Evolutionary conservation across 164 flowering plant genomes (phyloP).

Genomic region (Pachysandra terminalis): DNA sequence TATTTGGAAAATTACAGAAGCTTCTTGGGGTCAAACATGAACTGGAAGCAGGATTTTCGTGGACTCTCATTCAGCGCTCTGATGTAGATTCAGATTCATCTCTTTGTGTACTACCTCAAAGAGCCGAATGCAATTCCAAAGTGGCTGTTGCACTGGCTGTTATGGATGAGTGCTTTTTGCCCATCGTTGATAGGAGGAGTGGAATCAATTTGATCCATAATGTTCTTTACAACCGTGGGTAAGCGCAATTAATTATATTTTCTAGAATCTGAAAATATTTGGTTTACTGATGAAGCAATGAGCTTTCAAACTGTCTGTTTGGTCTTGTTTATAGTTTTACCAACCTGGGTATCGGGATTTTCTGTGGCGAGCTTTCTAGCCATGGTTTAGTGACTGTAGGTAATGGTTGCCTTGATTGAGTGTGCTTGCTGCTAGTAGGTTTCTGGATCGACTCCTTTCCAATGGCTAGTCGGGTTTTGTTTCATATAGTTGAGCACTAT

Average conservation of each 20-base stretch:
- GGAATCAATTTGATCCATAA: constrained; percentile 17
- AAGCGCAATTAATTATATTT: background rate
- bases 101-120: background rate
- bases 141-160: constrained; percentile 27
- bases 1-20: constrained; percentile 15
- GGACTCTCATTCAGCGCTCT: constrained; percentile 22
- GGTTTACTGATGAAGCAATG: background rate
- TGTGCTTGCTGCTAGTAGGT: too few species aligned
- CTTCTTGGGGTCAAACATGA: constrained; percentile 21
- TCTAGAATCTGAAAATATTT: background rate
- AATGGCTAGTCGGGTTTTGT: too few species aligned
- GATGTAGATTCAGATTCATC: background rate
- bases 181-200: constrained; percentile 23
- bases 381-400: too few species aligned
- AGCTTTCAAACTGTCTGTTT: too few species aligned
- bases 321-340: too few species aligned
- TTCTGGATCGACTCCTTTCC: too few species aligned
- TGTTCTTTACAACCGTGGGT: constrained; percentile 12
- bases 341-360: too few species aligned
- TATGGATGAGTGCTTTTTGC: constrained; percentile 27
- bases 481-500: too few species aligned
- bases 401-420: background rate
- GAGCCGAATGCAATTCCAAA: constrained; percentile 26
- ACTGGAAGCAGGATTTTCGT: constrained; percentile 21
- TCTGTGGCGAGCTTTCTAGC: too few species aligned